Evolutionary conservation across 2,329 filamentous ascomycete species (phyloP).

Genomic region (Aspergillus unguis): DNA sequence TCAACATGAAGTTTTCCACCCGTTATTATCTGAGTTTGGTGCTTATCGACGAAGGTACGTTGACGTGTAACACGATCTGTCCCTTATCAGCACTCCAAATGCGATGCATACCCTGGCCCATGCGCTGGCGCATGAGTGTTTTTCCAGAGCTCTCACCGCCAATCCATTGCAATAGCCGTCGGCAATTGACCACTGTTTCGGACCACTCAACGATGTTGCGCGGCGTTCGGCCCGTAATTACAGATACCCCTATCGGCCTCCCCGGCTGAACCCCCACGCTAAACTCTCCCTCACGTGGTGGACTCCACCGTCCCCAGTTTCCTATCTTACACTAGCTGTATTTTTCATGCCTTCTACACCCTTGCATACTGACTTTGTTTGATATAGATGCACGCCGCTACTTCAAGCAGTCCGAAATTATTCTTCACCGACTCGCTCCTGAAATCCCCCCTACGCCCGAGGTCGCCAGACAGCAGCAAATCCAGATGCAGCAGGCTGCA

Average conservation of each 20-base stretch:
- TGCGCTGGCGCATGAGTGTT: constrained; percentile 16
- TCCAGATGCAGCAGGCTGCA: constrained; percentile 37
- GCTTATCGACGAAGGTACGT: constrained; percentile 84
- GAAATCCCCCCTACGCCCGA: constrained; percentile 43
- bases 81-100: constrained; percentile 8
- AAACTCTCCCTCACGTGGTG: constrained; percentile 22
- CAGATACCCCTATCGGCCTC: constrained; percentile 13
- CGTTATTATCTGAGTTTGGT: constrained; percentile 96
- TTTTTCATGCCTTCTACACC: constrained; percentile 8
- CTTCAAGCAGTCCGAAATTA: constrained; percentile 99
- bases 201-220: constrained; percentile 14
- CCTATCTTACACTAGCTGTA: constrained; percentile 7
- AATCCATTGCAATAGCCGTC: constrained; percentile 31
- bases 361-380: constrained; percentile 7
- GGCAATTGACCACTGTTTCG: constrained; percentile 34
- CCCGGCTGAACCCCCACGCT: constrained; percentile 32
- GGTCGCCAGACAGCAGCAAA: constrained; percentile 39
- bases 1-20: constrained; percentile 99
- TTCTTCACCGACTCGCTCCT: constrained; percentile 76
- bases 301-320: constrained; percentile 22
- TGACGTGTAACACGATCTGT: constrained; percentile 7
- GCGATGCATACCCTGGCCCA: neutral
- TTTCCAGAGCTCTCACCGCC: constrained; percentile 4
- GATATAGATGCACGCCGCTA: constrained; percentile 81
- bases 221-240: constrained; percentile 21